Percentiles rank a stretch among this genome's conserved stretches.
These are phyloP conservation scores for Pythium aquatile DNA, from an alignment of 352 stramenopile species.

Conservation along the genomic window DNA sequence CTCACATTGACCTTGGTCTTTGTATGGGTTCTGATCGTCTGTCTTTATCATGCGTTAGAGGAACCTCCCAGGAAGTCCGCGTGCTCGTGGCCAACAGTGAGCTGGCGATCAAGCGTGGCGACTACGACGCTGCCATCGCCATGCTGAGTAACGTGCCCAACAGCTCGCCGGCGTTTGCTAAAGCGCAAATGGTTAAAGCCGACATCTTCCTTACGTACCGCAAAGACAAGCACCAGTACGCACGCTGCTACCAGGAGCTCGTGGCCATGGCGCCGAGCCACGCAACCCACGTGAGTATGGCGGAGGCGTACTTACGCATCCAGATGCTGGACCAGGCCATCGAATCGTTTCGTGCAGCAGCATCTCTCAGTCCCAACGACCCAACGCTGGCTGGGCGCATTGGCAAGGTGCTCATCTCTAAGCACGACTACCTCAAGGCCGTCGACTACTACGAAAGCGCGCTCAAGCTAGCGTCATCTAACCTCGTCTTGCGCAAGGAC, in stretches of 20 bases:
- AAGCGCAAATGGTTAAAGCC: conserved; percentile 91
- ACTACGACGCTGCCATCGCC: conserved; percentile 88
- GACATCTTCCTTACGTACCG: conserved; percentile 91
- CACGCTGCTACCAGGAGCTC: conserved; percentile 88
- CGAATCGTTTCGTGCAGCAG: conserved; percentile 68
- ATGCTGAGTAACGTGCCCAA: conserved; percentile 88
- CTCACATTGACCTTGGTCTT: conserved; percentile 1
- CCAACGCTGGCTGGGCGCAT: conserved; percentile 85
- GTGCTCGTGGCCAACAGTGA: conserved; percentile 91
- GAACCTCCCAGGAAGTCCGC: conserved; percentile 86
- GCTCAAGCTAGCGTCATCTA: conserved; percentile 71
- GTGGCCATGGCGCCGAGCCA: conserved; percentile 76
- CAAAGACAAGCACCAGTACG: conserved; percentile 91
- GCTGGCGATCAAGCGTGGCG: conserved; percentile 86
- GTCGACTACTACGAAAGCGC: conserved; percentile 93
- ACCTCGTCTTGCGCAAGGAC: conserved; percentile 85
- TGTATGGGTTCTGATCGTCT: neutral
- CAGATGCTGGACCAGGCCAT: conserved; percentile 89
- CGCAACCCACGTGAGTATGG: conserved; percentile 81
- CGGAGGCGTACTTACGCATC: conserved; percentile 91
- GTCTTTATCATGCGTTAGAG: conserved; percentile 26
- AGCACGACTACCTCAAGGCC: conserved; percentile 92
- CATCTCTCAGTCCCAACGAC: conserved; percentile 56
- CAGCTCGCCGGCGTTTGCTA: conserved; percentile 76
- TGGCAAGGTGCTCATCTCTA: conserved; percentile 89